Conservation (phyloP, 495 filamentous ascomycete species). For the Darksidea phi region DNA sequence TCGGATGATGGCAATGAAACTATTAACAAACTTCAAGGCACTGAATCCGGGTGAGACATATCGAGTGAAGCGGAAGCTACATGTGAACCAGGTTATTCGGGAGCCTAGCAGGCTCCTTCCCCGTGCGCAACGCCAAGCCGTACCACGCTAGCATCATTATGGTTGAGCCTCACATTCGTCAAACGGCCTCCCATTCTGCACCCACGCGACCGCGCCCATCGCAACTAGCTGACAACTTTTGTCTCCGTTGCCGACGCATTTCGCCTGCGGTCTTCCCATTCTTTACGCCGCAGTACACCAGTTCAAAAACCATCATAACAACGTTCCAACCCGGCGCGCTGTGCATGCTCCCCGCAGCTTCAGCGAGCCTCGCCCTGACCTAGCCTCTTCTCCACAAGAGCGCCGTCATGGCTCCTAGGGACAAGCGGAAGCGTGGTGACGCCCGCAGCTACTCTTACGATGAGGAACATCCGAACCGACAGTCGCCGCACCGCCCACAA, state of each 20-base stretch:
- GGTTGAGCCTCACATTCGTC: background rate
- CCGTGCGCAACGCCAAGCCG: background rate
- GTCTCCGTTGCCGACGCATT: background rate
- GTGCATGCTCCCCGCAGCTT: conserved; percentile 26
- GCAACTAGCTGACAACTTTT: background rate
- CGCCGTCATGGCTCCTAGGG: conserved; percentile 42
- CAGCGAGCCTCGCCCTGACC: conserved; percentile 15
- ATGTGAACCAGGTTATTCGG: too few relatives aligned
- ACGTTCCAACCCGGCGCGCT: background rate
- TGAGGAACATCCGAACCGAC: conserved; percentile 53
- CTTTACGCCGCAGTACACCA: background rate
- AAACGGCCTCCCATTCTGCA: background rate
- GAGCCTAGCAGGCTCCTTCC: too few relatives aligned
- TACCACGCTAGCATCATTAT: background rate
- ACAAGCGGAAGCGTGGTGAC: conserved; percentile 61
- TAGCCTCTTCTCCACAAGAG: conserved; percentile 16
- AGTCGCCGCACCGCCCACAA: conserved; percentile 65
- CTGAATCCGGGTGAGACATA: too few relatives aligned
- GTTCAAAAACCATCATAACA: background rate
- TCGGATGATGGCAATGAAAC: too few relatives aligned
- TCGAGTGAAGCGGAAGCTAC: too few relatives aligned
- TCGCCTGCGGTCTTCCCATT: background rate
- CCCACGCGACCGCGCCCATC: background rate
- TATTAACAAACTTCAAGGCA: too few relatives aligned
- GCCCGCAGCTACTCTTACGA: conserved; percentile 53